phyloP scores from a whole-genome alignment of 768 basidiomycete species.

The Trametes gibbosa region DNA sequence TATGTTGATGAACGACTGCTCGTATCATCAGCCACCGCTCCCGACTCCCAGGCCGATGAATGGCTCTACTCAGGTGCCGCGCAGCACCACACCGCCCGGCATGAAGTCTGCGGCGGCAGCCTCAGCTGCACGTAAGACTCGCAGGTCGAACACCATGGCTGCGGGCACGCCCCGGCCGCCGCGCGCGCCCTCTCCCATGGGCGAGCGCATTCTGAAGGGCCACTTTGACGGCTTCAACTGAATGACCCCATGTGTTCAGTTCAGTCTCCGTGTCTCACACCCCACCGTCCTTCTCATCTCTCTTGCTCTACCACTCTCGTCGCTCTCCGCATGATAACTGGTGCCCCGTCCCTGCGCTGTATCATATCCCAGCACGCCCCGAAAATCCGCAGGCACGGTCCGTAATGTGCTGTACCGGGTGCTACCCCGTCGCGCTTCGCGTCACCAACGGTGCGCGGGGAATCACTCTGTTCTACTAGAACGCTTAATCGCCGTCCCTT shows the following conservation, averaged over 20 bases:
- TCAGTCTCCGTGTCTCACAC: background rate
- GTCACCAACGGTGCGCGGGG: background rate
- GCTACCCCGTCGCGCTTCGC: background rate
- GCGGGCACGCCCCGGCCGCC: constrained; percentile 45
- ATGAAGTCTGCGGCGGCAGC: constrained; percentile 13
- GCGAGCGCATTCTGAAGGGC: constrained; percentile 86
- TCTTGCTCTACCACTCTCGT: background rate
- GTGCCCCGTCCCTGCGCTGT: constrained; percentile 2
- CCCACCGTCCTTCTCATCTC: background rate
- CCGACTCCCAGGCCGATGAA: constrained; percentile 11
- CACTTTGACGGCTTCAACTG: constrained; percentile 90
- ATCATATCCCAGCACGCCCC: constrained; percentile 1
- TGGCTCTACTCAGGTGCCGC: constrained; percentile 2
- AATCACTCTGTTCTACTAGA: background rate
- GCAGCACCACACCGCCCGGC: constrained; percentile 21
- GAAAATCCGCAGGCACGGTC: constrained; percentile 1
- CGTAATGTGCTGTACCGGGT: background rate
- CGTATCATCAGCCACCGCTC: constrained; percentile 12
- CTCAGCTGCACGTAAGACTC: constrained; percentile 35
- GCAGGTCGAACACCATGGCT: constrained; percentile 58
- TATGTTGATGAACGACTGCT: constrained; percentile 30
- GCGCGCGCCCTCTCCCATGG: constrained; percentile 81
- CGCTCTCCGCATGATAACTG: background rate
- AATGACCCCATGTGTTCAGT: constrained; percentile 11
- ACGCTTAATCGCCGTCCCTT: background rate